These are phyloP conservation scores for Gossypium schwendimanii DNA, from an alignment of 441 rosid species.

Conservation along the genomic window DNA sequence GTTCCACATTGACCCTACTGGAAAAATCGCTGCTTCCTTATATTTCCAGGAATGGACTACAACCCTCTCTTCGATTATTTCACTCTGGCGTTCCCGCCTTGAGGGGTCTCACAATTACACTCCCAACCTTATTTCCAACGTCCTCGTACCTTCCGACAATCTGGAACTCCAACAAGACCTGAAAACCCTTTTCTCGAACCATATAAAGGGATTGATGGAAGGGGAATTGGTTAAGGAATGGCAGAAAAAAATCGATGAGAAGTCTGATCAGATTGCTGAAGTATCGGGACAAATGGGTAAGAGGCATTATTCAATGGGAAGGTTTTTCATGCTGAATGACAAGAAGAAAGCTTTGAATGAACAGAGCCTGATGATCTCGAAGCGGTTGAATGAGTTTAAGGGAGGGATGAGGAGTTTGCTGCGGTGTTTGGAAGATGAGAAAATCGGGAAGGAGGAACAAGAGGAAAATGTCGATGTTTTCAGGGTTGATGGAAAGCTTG, in stretches of 20 bases:
- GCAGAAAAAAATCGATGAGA: conserved; percentile 25
- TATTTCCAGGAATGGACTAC: conserved; percentile 40
- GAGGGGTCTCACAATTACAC: conserved; percentile 26
- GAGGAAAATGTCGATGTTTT: conserved; percentile 25
- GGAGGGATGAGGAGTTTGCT: conserved; percentile 40
- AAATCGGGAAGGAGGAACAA: conserved; percentile 4
- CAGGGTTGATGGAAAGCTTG: conserved; percentile 24
- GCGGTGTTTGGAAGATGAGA: conserved; percentile 26
- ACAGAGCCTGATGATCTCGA: conserved; percentile 32
- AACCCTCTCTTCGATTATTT: conserved; percentile 36
- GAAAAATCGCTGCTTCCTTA: conserved; percentile 28
- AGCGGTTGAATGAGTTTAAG: conserved; percentile 45
- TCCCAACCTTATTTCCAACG: conserved; percentile 28
- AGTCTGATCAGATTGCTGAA: conserved; percentile 24
- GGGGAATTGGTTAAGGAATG: conserved; percentile 38
- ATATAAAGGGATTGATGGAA: conserved; percentile 27
- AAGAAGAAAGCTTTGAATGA: conserved; percentile 21
- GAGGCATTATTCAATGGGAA: neutral
- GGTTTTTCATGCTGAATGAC: conserved; percentile 21
- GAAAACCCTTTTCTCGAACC: conserved; percentile 24
- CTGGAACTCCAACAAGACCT: conserved; percentile 37
- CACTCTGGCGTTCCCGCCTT: conserved; percentile 48
- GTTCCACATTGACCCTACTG: neutral
- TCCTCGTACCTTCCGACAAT: conserved; percentile 34
- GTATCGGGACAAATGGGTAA: conserved; percentile 11